Base-by-base conservation (phyloP, 176 grass and related monocot species). In the Oryza nivara region DNA sequence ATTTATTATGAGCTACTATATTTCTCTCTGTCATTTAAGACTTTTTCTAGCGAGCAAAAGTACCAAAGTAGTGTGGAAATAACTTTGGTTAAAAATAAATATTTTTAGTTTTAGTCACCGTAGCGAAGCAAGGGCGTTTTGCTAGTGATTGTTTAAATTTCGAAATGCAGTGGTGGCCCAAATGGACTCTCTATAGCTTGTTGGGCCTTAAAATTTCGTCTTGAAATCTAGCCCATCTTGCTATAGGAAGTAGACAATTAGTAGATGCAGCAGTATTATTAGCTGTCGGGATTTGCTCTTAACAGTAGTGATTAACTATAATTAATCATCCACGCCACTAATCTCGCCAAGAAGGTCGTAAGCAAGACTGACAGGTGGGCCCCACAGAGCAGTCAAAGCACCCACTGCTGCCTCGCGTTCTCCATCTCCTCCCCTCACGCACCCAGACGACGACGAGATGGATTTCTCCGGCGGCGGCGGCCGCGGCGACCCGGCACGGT, bases 401-500 rank as follows among this genome's bases (percentile, higher is more conserved):
- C 30, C 30, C 30, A 32, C 30, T 32, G 65, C 72, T 7, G 40
- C 40, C 67, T 38, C 45, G 9, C 35, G 4, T 36, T 36, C 35
- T 36, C 35, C 75, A 32, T 32, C 17, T 82, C n/a, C 68, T 12
- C 48, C 67, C 80, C 23, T 8, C 20, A 0, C 49, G 19, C 11
- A 15, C 63, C 67, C 73, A 44, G 17, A 2, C 52, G 30, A 32
- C 30, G 30, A 32, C 52, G 17, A 58, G 64, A 94, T 94, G 94
- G 92, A 90, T 73, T 77, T 82, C 78, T 86, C 87, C 61, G 91
- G 47, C 36, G 87, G 47, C 44, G 89, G 72, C 65, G 80, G 91
- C 65, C 82, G 85, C 68, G 67, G 73, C 4, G 96, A 94, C 79
- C 89, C 93, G 75, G 93, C 91, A 32, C 71, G 93, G 70, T 99